Evolutionary conservation across 148 eudicot species (phyloP).

Genomic region (Mesembryanthemum crystallinum): DNA sequence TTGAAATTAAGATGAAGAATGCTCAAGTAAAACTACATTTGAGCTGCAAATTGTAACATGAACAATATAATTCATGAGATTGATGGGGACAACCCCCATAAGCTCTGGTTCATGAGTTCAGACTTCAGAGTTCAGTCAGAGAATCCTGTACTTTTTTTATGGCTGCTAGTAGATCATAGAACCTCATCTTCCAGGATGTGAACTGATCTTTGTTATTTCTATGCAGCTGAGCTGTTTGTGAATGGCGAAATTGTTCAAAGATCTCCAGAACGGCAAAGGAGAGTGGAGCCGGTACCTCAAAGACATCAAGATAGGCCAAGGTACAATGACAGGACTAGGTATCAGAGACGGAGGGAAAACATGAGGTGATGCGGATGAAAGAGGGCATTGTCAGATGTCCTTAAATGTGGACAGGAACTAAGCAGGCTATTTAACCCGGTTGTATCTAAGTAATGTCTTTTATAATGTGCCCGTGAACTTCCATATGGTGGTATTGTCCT

Average conservation of each 20-base stretch:
- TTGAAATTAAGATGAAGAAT: not conserved
- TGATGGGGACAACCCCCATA: not conserved
- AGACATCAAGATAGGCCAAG: conserved; percentile 89
- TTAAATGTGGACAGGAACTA: conserved; percentile 1
- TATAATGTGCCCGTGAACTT: not conserved
- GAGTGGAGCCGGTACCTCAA: conserved; percentile 90
- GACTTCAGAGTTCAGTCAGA: no score
- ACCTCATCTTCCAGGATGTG: no score
- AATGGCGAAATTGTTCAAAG: conserved; percentile 96
- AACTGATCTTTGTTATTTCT: not conserved
- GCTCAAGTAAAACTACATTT: not conserved
- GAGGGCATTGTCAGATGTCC: not conserved
- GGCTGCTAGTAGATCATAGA: not conserved
- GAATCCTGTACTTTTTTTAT: not conserved
- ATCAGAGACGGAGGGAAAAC: conserved; percentile 74
- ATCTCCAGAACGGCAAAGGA: conserved; percentile 90
- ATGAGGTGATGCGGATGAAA: conserved; percentile 36
- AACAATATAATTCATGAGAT: not conserved
- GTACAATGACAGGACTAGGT: conserved; percentile 85
- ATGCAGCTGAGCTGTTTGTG: conserved; percentile 82
- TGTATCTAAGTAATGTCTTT: not conserved
- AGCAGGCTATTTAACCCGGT: conserved; percentile 17
- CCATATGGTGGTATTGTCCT: not conserved
- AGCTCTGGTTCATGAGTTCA: no score
- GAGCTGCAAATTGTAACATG: not conserved